These are phyloP conservation scores for Aspergillus aculeatus DNA, from an alignment of 2,329 filamentous ascomycete genomes.

Conservation along the genomic window DNA sequence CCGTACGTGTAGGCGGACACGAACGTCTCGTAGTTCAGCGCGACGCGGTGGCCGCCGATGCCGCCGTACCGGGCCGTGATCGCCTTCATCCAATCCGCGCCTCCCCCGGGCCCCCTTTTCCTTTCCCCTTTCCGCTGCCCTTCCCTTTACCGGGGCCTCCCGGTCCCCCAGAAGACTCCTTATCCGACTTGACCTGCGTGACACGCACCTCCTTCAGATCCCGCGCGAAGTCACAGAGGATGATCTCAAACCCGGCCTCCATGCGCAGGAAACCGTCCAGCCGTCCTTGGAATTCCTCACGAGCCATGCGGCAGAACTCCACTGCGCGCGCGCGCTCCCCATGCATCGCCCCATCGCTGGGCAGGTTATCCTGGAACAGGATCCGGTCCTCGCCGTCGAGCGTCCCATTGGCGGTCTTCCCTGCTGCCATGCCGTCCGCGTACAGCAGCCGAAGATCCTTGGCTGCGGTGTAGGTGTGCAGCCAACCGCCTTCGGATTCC, in stretches of 20 bases:
- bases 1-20: conserved; percentile 49
- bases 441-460: conserved; percentile 63
- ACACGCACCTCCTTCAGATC: conserved; percentile 41
- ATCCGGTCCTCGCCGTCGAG: conserved; percentile 67
- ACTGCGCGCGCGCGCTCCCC: conserved; percentile 54
- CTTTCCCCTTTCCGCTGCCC: background rate
- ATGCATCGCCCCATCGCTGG: conserved; percentile 8
- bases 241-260: conserved; percentile 70
- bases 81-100: conserved; percentile 20
- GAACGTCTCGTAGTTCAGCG: conserved; percentile 50
- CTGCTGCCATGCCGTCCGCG: conserved; percentile 68
- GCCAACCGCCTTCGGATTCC: conserved; percentile 49
- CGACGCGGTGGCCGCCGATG: conserved; percentile 42
- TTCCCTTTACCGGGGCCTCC: too few species aligned
- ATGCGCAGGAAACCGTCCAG: conserved; percentile 66
- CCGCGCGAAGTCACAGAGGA: conserved; percentile 62
- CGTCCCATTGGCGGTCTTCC: conserved; percentile 63
- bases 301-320: conserved; percentile 56
- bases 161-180: background rate
- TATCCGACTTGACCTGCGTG: conserved; percentile 23
- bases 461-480: conserved; percentile 65
- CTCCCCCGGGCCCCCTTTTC: background rate
- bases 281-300: conserved; percentile 48
- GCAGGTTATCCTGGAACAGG: conserved; percentile 47
- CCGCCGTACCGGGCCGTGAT: conserved; percentile 32